phyloP scores from a whole-genome alignment of 208 protist species.

The Wallacemonas sp. region DNA sequence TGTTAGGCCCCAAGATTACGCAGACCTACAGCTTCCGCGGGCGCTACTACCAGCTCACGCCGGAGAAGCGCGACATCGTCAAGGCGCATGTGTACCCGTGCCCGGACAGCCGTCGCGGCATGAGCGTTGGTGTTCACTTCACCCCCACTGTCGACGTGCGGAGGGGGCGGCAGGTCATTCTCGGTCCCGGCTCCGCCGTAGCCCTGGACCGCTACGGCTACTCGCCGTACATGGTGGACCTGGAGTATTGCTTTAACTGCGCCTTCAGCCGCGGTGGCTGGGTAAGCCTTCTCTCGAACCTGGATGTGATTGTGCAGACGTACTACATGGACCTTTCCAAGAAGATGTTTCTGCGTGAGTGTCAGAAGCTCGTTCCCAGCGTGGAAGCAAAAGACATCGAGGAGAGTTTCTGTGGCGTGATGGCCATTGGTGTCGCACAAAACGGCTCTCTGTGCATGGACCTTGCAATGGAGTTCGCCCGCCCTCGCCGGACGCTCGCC shows the following conservation, averaged over 20 bases:
- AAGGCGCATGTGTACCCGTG: constrained; percentile 77
- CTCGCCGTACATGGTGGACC: constrained; percentile 66
- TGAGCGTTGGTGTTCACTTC: constrained; percentile 85
- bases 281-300: constrained; percentile 59
- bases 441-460: constrained; percentile 59
- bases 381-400: constrained; percentile 61
- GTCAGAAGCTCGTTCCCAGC: constrained; percentile 71
- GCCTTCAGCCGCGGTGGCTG: constrained; percentile 72
- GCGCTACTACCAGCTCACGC: constrained; percentile 72
- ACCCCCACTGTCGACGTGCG: constrained; percentile 77
- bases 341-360: constrained; percentile 55
- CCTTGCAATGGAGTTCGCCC: constrained; percentile 74
- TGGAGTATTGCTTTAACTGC: constrained; percentile 70
- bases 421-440: constrained; percentile 55
- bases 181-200: constrained; percentile 77
- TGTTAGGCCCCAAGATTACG: constrained; percentile 51
- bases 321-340: constrained; percentile 70
- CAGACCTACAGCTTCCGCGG: constrained; percentile 84
- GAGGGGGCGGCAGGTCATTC: constrained; percentile 73
- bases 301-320: constrained; percentile 46
- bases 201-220: constrained; percentile 83
- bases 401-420: constrained; percentile 77
- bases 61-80: constrained; percentile 57
- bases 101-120: constrained; percentile 48
- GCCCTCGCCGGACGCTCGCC: constrained; percentile 47